Conservation (phyloP, 2,329 filamentous ascomycete genomes). For the Chaetomiaceae sp. region DNA sequence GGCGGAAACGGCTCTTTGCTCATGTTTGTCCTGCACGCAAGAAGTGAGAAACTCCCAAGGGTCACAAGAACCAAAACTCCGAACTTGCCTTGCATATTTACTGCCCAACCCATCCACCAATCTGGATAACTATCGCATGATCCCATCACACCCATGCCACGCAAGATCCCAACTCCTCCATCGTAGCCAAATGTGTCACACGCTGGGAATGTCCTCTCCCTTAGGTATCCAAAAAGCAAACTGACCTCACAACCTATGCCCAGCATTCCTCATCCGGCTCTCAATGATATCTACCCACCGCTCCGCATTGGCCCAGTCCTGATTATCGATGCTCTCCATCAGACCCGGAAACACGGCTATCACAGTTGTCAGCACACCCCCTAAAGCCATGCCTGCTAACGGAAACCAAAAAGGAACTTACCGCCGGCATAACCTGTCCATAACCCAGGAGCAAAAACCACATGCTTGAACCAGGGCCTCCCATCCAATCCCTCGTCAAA, state of each 20-base stretch:
- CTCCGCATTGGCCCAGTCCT: conserved; percentile 53
- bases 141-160: too few relatives aligned
- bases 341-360: conserved; percentile 60
- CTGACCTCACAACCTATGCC: conserved; percentile 34
- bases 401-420: conserved; percentile 34
- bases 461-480: conserved; percentile 87
- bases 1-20: too few relatives aligned
- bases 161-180: too few relatives aligned
- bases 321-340: conserved; percentile 56
- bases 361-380: conserved; percentile 14
- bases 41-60: too few relatives aligned
- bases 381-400: neutral
- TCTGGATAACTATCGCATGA: too few relatives aligned
- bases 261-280: conserved; percentile 41
- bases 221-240: neutral
- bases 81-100: too few relatives aligned
- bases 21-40: too few relatives aligned
- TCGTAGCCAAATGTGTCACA: too few relatives aligned
- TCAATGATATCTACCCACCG: conserved; percentile 58
- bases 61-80: too few relatives aligned
- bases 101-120: too few relatives aligned
- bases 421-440: conserved; percentile 88
- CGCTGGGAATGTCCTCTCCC: too few relatives aligned
- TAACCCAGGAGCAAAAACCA: conserved; percentile 84
- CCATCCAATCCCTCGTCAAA: conserved; percentile 72